Evolutionary conservation across 1,139 yeast species (phyloP).

Genomic region (Nadsonia commutata): DNA sequence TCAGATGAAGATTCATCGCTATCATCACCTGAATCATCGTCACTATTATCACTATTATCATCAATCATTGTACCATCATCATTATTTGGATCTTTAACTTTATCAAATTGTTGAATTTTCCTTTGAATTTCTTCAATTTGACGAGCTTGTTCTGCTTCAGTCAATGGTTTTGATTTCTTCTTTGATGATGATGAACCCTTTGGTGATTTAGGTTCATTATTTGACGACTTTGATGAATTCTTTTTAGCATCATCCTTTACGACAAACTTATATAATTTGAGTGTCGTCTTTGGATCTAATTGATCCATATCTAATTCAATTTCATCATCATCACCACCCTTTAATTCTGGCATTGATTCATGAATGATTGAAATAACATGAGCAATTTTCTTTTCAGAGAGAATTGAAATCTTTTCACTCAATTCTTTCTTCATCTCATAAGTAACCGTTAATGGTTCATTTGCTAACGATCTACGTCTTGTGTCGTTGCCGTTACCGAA

Average conservation of each 20-base stretch:
- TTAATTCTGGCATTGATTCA: conserved; percentile 71
- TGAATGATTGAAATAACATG: conserved; percentile 76
- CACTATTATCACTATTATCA: conserved; percentile 11
- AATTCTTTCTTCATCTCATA: conserved; percentile 96
- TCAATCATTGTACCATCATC: conserved; percentile 6
- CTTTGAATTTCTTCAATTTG: conserved; percentile 76
- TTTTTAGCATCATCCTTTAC: conserved; percentile 36
- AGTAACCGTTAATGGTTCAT: conserved; percentile 29
- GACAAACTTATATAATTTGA: conserved; percentile 69
- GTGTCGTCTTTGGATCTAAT: conserved; percentile 69
- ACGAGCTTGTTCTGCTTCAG: conserved; percentile 57
- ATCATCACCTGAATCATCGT: conserved; percentile 2
- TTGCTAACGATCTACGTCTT: conserved; percentile 8
- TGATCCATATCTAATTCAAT: conserved; percentile 94
- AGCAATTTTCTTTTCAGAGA: conserved; percentile 68
- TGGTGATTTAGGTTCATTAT: conserved; percentile 6
- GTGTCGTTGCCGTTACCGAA: conserved; percentile 6
- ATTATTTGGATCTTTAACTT: conserved; percentile 12
- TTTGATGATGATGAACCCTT: conserved; percentile 15
- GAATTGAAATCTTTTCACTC: conserved; percentile 60
- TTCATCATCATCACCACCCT: conserved; percentile 60
- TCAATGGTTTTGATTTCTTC: conserved; percentile 39
- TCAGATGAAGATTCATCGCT: conserved; percentile 11
- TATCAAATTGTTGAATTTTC: conserved; percentile 68
- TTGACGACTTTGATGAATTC: conserved; percentile 20